Conservation (phyloP, 2,329 filamentous ascomycete genomes). For the Colletotrichum neosansevieriae region DNA sequence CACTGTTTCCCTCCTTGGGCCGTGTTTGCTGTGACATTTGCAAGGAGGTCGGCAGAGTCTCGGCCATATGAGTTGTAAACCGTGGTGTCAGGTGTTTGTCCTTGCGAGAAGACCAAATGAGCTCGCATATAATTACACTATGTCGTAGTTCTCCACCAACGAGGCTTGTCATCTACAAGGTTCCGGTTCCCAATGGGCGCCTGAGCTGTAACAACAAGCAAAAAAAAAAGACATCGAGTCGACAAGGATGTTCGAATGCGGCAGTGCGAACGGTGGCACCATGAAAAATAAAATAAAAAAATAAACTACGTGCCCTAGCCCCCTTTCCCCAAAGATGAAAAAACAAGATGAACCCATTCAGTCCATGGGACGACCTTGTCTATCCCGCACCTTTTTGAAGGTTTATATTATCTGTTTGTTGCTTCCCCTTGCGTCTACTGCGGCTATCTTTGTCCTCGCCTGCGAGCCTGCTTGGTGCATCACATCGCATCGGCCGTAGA, state of each 20-base stretch:
- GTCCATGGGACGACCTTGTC: conserved; percentile 38
- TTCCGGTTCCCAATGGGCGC: not conserved
- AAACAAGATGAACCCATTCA: conserved; percentile 22
- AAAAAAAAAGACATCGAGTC: not conserved
- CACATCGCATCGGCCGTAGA: conserved; percentile 9
- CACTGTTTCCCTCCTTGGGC: not conserved
- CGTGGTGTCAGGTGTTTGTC: conserved; percentile 4
- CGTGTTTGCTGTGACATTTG: conserved; percentile 3
- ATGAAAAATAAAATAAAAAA: too few species aligned
- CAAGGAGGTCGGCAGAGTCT: conserved; percentile 4
- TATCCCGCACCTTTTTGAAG: conserved; percentile 6
- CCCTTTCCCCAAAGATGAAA: conserved; percentile 14
- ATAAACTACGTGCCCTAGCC: conserved; percentile 32
- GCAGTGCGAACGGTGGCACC: conserved; percentile 10
- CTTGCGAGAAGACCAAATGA: not conserved
- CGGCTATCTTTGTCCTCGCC: not conserved
- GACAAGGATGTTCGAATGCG: conserved; percentile 12
- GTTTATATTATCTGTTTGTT: conserved; percentile 7
- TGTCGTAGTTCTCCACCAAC: conserved; percentile 5
- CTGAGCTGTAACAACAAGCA: conserved; percentile 9
- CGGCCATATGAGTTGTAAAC: conserved; percentile 4
- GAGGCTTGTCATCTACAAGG: conserved; percentile 4
- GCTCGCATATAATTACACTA: conserved; percentile 3
- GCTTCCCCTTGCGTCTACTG: conserved; percentile 14
- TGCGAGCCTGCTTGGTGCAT: conserved; percentile 17